Evolutionary conservation across 257 asterid species (phyloP).

Genomic region (Fraxinus americana): DNA sequence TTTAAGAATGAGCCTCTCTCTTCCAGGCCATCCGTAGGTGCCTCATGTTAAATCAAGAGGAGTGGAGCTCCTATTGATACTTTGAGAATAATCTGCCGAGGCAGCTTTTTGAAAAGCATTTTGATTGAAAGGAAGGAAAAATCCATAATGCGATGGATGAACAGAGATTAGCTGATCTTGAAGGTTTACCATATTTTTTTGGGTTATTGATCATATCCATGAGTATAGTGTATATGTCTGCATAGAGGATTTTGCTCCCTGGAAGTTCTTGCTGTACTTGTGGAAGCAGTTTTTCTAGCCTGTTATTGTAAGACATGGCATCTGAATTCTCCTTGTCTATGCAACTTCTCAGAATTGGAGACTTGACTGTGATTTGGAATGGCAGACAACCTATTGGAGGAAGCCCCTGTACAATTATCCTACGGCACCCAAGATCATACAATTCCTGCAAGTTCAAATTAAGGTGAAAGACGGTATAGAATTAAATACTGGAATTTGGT

Average conservation of each 20-base stretch:
- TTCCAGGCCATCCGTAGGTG: not conserved
- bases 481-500: too few species aligned
- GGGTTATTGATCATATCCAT: conserved; percentile 58
- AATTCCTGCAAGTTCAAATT: conserved; percentile 37
- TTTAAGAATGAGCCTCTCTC: not conserved
- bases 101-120: not conserved
- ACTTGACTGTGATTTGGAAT: conserved; percentile 45
- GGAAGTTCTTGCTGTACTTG: conserved; percentile 40
- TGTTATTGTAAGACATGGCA: conserved; percentile 47
- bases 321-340: conserved; percentile 45
- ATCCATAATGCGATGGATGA: not conserved
- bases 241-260: conserved; percentile 49
- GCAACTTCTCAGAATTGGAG: conserved; percentile 49
- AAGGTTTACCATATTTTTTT: conserved; percentile 50
- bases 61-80: not conserved
- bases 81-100: not conserved
- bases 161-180: conserved; percentile 10
- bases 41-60: not conserved
- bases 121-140: too few species aligned
- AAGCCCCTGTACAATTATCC: conserved; percentile 55
- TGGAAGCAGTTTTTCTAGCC: conserved; percentile 49
- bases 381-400: conserved; percentile 86
- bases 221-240: conserved; percentile 53
- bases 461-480: not conserved
- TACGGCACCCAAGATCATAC: conserved; percentile 61